Conservation (phyloP, 2,329 filamentous ascomycete species). For the Elsinoe necatrix region DNA sequence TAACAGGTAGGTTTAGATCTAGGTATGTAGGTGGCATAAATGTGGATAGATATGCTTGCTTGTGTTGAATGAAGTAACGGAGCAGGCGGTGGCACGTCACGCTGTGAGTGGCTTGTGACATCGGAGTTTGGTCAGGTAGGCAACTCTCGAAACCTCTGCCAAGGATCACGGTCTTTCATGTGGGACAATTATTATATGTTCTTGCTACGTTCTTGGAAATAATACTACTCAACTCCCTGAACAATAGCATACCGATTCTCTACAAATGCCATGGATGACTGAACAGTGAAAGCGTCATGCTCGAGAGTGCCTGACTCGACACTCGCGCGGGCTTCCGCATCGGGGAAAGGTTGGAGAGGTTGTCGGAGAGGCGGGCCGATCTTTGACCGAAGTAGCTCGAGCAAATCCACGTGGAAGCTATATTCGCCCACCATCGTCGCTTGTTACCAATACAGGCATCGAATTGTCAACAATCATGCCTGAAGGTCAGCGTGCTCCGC, state of each 20-base stretch:
- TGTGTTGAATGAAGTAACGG: background rate
- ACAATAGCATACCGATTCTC: background rate
- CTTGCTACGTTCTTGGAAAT: background rate
- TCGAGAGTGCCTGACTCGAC: background rate
- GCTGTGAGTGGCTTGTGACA: conserved; percentile 14
- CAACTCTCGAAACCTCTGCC: background rate
- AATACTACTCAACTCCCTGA: background rate
- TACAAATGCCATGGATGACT: background rate
- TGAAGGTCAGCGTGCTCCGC: conserved; percentile 15
- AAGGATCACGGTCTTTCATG: background rate
- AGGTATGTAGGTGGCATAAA: background rate
- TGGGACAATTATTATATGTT: background rate
- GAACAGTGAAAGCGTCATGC: background rate
- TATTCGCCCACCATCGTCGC: background rate
- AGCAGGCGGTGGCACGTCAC: conserved; percentile 14
- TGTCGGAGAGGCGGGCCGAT: background rate
- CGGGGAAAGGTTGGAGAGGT: background rate
- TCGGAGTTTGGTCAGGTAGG: conserved; percentile 4
- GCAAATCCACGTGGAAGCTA: background rate
- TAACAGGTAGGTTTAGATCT: background rate
- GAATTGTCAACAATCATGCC: conserved; percentile 11
- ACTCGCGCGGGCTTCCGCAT: background rate
- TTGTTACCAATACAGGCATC: background rate
- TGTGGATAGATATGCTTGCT: conserved; percentile 2
- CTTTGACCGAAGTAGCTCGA: background rate